phyloP scores from a whole-genome alignment of 352 stramenopile species.

The Globisporangium cystogenes region DNA sequence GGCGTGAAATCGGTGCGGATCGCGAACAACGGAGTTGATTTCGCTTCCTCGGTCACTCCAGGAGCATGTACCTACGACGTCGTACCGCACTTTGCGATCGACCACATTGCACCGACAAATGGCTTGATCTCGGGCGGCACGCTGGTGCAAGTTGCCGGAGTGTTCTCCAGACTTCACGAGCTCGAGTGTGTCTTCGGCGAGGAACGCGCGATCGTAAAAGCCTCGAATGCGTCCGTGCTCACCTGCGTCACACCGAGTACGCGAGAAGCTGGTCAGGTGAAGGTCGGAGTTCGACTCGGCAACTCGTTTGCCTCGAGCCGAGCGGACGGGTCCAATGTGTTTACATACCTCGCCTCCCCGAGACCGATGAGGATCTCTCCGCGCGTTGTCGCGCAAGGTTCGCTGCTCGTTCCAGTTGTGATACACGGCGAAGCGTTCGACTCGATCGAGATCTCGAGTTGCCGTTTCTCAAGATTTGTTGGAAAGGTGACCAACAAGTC shows the following conservation, averaged over 20 bases:
- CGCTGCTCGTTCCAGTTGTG: constrained; percentile 13
- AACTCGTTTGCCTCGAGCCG: constrained; percentile 22
- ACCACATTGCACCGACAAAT: constrained; percentile 18
- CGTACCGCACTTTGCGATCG: constrained; percentile 31
- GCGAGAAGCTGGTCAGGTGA: constrained; percentile 9
- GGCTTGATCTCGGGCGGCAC: constrained; percentile 34
- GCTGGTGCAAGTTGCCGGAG: constrained; percentile 25
- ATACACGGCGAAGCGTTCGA: constrained; percentile 24
- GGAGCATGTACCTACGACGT: constrained; percentile 19
- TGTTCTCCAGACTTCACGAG: constrained; percentile 25
- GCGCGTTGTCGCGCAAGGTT: constrained; percentile 26
- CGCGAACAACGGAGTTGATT: constrained; percentile 61
- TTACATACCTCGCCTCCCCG: constrained; percentile 21
- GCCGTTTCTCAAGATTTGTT: constrained; percentile 17
- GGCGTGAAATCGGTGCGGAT: constrained; percentile 36
- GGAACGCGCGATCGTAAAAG: constrained; percentile 13
- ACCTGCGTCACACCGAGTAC: constrained; percentile 24
- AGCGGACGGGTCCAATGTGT: constrained; percentile 9
- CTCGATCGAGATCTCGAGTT: constrained; percentile 14
- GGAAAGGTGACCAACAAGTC: background rate
- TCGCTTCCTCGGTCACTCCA: constrained; percentile 8
- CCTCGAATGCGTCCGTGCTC: constrained; percentile 23
- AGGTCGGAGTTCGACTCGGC: constrained; percentile 19
- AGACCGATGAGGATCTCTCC: constrained; percentile 22
- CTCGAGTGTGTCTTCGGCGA: constrained; percentile 42